Evolutionary conservation across 768 basidiomycete genomes (phyloP), one percentile per base, ranked within the genome.

Genomic region (Lactarius trivialis): DNA sequence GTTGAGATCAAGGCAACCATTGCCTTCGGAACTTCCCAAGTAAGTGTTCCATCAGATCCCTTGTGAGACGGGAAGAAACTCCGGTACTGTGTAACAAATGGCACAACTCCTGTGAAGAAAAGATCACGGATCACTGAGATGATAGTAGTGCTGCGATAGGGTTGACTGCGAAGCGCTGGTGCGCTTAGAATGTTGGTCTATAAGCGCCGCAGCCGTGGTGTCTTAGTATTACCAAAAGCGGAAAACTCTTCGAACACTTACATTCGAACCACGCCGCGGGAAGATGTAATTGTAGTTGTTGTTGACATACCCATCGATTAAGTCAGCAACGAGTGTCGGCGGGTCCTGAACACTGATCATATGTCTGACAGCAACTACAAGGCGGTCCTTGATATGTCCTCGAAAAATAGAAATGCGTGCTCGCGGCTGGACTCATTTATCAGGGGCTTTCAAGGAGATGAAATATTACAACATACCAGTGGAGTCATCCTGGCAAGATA

Each of bases 51-150:
- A 11, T 21, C 9, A n/a, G 41, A 1, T 43, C 41, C 41, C 8
- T 9, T 0, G 4, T 9, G 41, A 21, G n/a, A 11, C 4, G 41
- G 41, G n/a, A 43, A 43, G 4, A 11, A n/a, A 0, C 11, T n/a
- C 19, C 21, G n/a, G 12, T 43, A n/a, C 1, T 3, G 1, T 2
- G n/a, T 21, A 19, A 12, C 41, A n/a, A 43, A 43, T 21, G 41
- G 4, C 0, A 0, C 2, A 2, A 0, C 3, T 3, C 41, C 9
- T 2, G n/a, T 11, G 12, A 43, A 43, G 0, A 21, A 43, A 4
- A 43, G n/a, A 15, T 43, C 41, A 4, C 9, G 41, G 3, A 43
- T 43, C 0, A 43, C 41, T 5, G n/a, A 43, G 41, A 43, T 4
- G n/a, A 43, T 21, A 2, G 21, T 21, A 4, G 41, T 0, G 1